Evolutionary conservation across 1,139 yeast genomes (phyloP).

Genomic region (Insectozyma bohioensis): DNA sequence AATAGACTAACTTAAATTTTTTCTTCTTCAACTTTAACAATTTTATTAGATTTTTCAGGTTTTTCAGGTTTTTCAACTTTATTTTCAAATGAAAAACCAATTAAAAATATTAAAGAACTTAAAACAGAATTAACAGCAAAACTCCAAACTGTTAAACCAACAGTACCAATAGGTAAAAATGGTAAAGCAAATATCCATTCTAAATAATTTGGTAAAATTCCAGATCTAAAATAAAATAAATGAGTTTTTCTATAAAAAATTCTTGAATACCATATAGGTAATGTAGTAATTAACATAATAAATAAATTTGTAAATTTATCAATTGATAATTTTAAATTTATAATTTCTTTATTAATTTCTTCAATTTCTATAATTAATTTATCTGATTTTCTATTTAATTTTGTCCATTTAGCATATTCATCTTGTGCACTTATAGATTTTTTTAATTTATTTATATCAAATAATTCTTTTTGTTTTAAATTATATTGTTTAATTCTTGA

Average conservation of each 20-base stretch:
- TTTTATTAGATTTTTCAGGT: conserved; percentile 12
- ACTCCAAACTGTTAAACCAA: conserved; percentile 56
- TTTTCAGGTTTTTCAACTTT: conserved; percentile 24
- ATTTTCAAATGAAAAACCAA: conserved; percentile 28
- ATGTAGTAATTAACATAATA: conserved; percentile 31
- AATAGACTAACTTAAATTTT: no score
- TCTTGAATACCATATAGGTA: conserved; percentile 53
- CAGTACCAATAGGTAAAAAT: conserved; percentile 53
- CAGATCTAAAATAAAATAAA: conserved; percentile 60
- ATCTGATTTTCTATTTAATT: conserved; percentile 72
- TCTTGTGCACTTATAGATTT: conserved; percentile 80
- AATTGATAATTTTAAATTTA: conserved; percentile 37
- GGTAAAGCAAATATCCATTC: conserved; percentile 65
- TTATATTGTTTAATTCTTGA: conserved; percentile 34
- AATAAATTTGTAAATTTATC: conserved; percentile 27
- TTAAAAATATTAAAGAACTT: conserved; percentile 25
- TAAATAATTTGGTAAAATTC: conserved; percentile 54
- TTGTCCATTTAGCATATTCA: conserved; percentile 95
- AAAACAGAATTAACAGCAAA: conserved; percentile 37
- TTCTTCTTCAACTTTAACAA: neutral
- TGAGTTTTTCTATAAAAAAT: conserved; percentile 57
- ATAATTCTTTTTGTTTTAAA: conserved; percentile 45
- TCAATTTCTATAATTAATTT: conserved; percentile 55
- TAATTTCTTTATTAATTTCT: conserved; percentile 35
- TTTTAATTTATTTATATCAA: conserved; percentile 51